phyloP scores from a whole-genome alignment of 495 filamentous ascomycete genomes.

The Hyaloscypha bicolor region DNA sequence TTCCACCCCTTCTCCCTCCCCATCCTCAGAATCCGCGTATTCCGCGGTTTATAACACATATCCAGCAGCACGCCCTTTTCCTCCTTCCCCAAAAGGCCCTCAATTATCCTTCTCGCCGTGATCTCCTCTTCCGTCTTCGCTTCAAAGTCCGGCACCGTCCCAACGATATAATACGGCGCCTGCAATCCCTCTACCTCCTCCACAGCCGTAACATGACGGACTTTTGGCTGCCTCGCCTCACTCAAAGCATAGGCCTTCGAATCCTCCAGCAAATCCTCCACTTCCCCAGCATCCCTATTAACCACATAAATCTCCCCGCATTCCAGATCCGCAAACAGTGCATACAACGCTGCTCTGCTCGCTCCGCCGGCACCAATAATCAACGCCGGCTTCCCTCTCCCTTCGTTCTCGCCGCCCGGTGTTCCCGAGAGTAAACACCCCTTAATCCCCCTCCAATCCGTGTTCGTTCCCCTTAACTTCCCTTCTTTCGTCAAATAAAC shows the following conservation, averaged over 20 bases:
- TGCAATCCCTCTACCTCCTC: conserved; percentile 56
- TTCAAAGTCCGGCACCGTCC: conserved; percentile 69
- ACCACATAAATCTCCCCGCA: conserved; percentile 20
- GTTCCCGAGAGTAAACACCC: conserved; percentile 28
- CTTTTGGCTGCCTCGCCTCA: conserved; percentile 8
- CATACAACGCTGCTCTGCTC: conserved; percentile 76
- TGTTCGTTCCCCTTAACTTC: conserved; percentile 46
- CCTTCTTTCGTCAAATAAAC: conserved; percentile 36
- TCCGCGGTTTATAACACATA: conserved; percentile 72
- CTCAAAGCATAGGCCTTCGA: conserved; percentile 25
- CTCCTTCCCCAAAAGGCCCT: conserved; percentile 48
- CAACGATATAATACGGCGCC: conserved; percentile 62
- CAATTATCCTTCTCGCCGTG: conserved; percentile 50
- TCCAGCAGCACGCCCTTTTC: conserved; percentile 68
- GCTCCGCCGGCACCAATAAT: conserved; percentile 77
- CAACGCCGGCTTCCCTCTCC: conserved; percentile 20
- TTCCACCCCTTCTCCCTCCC: conserved; percentile 63
- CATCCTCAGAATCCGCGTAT: conserved; percentile 59
- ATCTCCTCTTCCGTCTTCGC: conserved; percentile 61
- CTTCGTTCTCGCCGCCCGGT: neutral
- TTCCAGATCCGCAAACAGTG: conserved; percentile 43
- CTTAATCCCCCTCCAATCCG: conserved; percentile 48
- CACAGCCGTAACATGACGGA: conserved; percentile 51
- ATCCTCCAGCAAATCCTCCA: conserved; percentile 18
- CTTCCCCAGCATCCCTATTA: conserved; percentile 20